Evolutionary conservation across 148 eudicot species (phyloP), one percentile per base, ranked within the genome.

Genomic region (Cornus florida): DNA sequence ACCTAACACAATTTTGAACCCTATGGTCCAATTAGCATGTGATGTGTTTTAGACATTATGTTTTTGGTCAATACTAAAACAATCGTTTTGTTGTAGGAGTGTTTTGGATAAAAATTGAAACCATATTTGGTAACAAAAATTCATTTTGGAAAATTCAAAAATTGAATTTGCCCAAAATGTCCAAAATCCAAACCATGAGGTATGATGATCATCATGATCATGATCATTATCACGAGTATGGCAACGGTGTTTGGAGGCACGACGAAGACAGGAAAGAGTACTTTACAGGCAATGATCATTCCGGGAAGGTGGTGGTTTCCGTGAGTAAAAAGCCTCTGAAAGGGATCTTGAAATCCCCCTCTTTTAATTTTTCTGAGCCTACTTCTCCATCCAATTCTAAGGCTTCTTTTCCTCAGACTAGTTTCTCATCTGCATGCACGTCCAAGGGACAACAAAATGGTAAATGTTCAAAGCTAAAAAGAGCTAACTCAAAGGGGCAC

Each of bases 301-400:
- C 62, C 0, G 24, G 22, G 7, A 76, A 31, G 17, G 70, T 35
- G 9, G 56, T 8, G 11, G 6, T 14, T 3, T 66, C 56, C 9
- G 28, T 41, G 2, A 3, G 33, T 1, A 71, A 75, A 24, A 82
- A 71, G 81, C 86, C 78, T 9, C 33, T 82, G 28, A 86, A 84
- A 79, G 89, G 89, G 16, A 86, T 86, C 67, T 53, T 86, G 83
- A 86, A 86, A 71, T 72, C 80, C 68, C 66, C 86, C 41, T 81
- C 89, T 19, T 41, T 79, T 4, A 20, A 20, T n/a, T 22, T 10
- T n/a, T 59, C 69, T 11, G 72, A 14, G 19, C 35, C 77, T 13
- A 31, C 72, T 75, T 23, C 73, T 31, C 22, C 75, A 46, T 10
- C 48, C 48, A 43, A 43, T 3, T 43, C 48, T 43, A 6, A 35